Base-by-base conservation (phyloP, 305 asterid species). In the Ilex paraguariensis region DNA sequence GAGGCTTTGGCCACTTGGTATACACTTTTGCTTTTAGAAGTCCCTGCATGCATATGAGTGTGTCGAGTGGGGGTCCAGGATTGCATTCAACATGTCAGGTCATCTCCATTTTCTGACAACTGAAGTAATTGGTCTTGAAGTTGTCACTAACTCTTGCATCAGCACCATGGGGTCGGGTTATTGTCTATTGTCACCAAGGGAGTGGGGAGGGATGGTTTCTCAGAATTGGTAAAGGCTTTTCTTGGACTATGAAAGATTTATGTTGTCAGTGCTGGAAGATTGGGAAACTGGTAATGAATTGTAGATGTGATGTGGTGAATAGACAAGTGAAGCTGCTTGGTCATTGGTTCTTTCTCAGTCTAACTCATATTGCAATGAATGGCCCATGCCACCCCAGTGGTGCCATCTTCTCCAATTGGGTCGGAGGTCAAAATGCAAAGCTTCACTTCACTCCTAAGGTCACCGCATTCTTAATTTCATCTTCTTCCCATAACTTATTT, bases 41-140 rank as follows among this genome's bases (percentile, higher is more conserved):
- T 79, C 79, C 89, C 84, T 87, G 91, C 98, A 88, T 86, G 90
- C 97, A 91, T 84, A 78, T 79, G 90, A 90, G 83, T 66, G 81
- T 71, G 93, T 87, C 84, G 82, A 81, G 95, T 84, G 80, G 65
- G 79, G 85, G 79, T 81, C 82, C 70, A 60, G 69, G 66, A 61
- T 74, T 77, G 82, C 82, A 77, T 84, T 76, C 82, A 84, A 69
- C 68, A 65, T 64, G 13, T 82, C 63, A 77, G 76, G 87, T 89
- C 91, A 73, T 76, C 79, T 71, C 76, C 87, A 80, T 82, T 79
- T 71, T 72, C 81, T 66, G 86, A 80, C 84, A 73, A 65, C 79
- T 21, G 28, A 21, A 21, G 28, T 21, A 21, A 21, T 21, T 21
- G 28, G 28, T 21, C 28, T 75, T 85, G 83, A 65, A 63, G 77